Evolutionary conservation across 139 green algal species (phyloP), one percentile per base, ranked within the genome.

Genomic region (Zygnema cylindricum): DNA sequence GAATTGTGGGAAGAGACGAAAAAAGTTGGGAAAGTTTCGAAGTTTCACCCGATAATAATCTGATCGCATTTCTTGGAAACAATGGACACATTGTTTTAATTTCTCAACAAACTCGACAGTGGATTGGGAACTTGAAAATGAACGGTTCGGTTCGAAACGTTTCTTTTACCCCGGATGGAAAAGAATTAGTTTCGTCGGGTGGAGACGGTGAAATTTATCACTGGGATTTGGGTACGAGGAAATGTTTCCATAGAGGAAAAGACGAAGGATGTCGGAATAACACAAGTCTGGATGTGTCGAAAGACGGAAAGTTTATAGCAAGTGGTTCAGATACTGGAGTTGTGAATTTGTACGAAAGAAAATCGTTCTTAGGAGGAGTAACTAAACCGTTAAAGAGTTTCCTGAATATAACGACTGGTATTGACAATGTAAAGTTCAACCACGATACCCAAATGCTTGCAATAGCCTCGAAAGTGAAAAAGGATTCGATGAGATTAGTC

Each of bases 171-270:
- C 77, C 90, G 25, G 93, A 95, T 57, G 94, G 95, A 11, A 79
- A 84, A 25, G 81, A 95, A 88, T 93, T 99, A 7, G 43, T 96
- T 0, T 96, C 95, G 0, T 86, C 90, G 38, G 96, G 91, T 1
- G 81, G 95, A 2, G 95, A 98, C 86, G 96, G 96, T 41, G 82
- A 95, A 32, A 88, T 99, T n/a, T 94, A 97, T 88, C 92, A 94
- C 0, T 99, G 96, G 96, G 97, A 99, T 89, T 78, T 99, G 89
- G 94, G 97, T 82, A 98, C 85, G 63, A 93, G 92, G 81, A 93
- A 93, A 32, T 98, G 96, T 93, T 69, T 97, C 33, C 49, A 90
- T n/a, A 86, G 93, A 38, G 86, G 94, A 23, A 55, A 92, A 1
- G 97, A 99, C 85, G 93, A 95, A 81, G 96, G 95, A 42, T 92